These are phyloP conservation scores for Solanum etuberosum DNA, from an alignment of 257 asterid genomes.

Conservation along the genomic window DNA sequence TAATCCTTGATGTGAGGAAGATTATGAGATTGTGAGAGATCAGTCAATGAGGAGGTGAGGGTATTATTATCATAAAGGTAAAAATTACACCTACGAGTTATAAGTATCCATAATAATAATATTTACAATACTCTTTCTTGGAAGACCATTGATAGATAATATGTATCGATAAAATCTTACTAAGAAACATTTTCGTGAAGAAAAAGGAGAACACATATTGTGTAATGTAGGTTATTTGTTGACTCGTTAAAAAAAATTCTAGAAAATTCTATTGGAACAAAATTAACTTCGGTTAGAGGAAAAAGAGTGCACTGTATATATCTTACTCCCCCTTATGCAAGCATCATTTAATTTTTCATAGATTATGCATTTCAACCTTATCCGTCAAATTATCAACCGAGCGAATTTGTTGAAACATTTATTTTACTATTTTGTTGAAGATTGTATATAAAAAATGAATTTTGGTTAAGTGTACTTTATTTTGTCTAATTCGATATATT, in stretches of 20 bases:
- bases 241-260: not conserved
- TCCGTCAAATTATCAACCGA: too few relatives aligned
- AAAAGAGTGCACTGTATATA: not conserved
- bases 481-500: too few relatives aligned
- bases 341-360: not conserved
- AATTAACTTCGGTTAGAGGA: too few relatives aligned
- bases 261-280: not conserved
- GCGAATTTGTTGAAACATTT: too few relatives aligned
- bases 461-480: not conserved
- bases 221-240: not conserved
- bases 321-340: not conserved
- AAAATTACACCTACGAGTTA: not conserved
- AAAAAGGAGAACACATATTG: not conserved
- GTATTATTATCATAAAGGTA: not conserved
- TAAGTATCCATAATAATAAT: not conserved
- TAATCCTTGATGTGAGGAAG: not conserved
- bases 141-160: not conserved
- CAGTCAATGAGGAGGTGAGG: too few relatives aligned
- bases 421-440: not conserved
- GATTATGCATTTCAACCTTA: not conserved
- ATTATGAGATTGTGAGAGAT: not conserved
- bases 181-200: not conserved
- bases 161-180: not conserved
- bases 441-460: too few relatives aligned
- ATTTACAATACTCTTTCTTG: not conserved